Evolutionary conservation across 1,284 basidiomycete species (phyloP).

Genomic region (Agaricales sp.): DNA sequence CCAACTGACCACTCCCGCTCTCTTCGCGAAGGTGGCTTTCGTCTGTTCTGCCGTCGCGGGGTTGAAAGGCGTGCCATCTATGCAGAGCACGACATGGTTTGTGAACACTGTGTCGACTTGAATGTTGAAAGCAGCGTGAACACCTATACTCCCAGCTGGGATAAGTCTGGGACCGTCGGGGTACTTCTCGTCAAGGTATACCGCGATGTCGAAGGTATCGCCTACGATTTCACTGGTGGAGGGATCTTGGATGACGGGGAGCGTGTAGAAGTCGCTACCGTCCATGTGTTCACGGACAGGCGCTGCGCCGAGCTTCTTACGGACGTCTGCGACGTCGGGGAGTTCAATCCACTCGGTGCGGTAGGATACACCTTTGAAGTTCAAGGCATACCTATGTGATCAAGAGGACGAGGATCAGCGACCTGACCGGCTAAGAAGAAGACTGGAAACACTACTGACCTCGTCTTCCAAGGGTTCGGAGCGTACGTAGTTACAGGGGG

Average conservation of each 20-base stretch:
- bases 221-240: slow-evolving; percentile 18
- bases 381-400: slow-evolving; percentile 25
- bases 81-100: slow-evolving; percentile 4
- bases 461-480: background rate
- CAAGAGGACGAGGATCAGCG: background rate
- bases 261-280: slow-evolving; percentile 22
- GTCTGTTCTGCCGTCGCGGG: background rate
- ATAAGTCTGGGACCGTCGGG: slow-evolving; percentile 18
- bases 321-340: slow-evolving; percentile 23
- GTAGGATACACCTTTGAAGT: slow-evolving; percentile 28
- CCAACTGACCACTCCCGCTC: background rate
- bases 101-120: background rate
- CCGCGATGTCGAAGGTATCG: slow-evolving; percentile 27
- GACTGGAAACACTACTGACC: background rate
- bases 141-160: slow-evolving; percentile 16
- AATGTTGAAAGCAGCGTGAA: slow-evolving; percentile 15
- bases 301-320: slow-evolving; percentile 20
- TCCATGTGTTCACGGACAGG: slow-evolving; percentile 16
- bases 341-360: slow-evolving; percentile 28
- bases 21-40: background rate
- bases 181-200: slow-evolving; percentile 27
- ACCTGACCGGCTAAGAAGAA: background rate
- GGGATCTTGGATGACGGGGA: slow-evolving; percentile 27
- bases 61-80: background rate
- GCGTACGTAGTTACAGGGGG: background rate